These are phyloP conservation scores for Pisolithus microcarpus DNA, from an alignment of 768 basidiomycete genomes.

Conservation along the genomic window DNA sequence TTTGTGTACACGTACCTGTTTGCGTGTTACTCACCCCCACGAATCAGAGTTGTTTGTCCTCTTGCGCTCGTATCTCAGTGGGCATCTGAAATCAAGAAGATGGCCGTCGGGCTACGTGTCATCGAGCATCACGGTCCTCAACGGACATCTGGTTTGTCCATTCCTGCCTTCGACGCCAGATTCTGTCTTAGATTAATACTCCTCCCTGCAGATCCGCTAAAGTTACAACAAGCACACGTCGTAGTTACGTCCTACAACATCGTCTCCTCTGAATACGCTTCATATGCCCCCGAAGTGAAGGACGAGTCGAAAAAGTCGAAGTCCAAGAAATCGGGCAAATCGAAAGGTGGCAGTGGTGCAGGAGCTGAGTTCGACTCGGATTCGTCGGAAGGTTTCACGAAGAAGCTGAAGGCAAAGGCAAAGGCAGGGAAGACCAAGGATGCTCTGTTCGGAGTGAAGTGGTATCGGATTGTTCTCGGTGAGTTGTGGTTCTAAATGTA, in stretches of 20 bases:
- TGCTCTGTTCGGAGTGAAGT: slow-evolving; percentile 71
- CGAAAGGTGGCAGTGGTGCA: slow-evolving; percentile 23
- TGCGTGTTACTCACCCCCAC: not conserved
- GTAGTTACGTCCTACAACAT: slow-evolving; percentile 87
- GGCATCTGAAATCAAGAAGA: slow-evolving; percentile 76
- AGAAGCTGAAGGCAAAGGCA: slow-evolving; percentile 27
- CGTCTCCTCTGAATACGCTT: slow-evolving; percentile 69
- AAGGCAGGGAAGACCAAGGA: slow-evolving; percentile 42
- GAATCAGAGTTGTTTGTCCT: slow-evolving; percentile 74
- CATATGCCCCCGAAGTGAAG: slow-evolving; percentile 43
- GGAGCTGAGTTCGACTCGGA: slow-evolving; percentile 27
- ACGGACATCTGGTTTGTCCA: slow-evolving; percentile 56
- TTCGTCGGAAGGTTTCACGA: slow-evolving; percentile 36
- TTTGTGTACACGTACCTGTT: not conserved
- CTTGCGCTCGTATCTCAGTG: slow-evolving; percentile 86
- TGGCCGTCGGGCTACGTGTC: slow-evolving; percentile 60
- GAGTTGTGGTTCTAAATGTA: slow-evolving; percentile 6
- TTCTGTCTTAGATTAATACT: not conserved
- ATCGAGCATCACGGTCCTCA: slow-evolving; percentile 76
- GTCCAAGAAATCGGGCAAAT: slow-evolving; percentile 23
- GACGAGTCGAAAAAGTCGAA: slow-evolving; percentile 48
- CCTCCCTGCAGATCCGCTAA: slow-evolving; percentile 41
- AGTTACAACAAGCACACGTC: slow-evolving; percentile 52
- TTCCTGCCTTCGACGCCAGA: not conserved
- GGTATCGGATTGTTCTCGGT: slow-evolving; percentile 86